A percentile compares a stretch with the other conserved stretches of the same genome.
Evolutionary conservation across 352 stramenopile species (phyloP).

Genomic region (Phytophthora idaei): DNA sequence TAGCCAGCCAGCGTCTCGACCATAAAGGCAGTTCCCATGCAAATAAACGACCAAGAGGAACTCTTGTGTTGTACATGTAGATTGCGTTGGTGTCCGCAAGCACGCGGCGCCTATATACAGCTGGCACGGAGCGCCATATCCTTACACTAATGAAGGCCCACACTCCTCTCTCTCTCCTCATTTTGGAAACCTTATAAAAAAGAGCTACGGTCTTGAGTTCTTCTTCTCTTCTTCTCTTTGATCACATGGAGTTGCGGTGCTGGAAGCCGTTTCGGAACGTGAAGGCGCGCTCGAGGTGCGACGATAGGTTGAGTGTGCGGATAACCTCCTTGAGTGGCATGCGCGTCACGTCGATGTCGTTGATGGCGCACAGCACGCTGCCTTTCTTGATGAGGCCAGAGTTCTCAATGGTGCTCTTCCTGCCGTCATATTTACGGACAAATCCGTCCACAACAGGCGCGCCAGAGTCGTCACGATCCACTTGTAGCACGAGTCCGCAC

Average conservation of each 20-base stretch:
- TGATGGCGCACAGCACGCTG: slow-evolving; percentile 78
- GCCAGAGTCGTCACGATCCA: slow-evolving; percentile 40
- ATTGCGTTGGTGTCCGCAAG: slow-evolving; percentile 27
- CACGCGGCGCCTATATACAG: slow-evolving; percentile 28
- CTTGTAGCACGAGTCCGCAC: slow-evolving; percentile 73
- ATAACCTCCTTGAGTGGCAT: slow-evolving; percentile 76
- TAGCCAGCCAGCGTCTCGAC: slow-evolving; percentile 15
- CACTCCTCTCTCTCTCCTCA: slow-evolving; percentile 14
- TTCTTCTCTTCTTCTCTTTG: not conserved
- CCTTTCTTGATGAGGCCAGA: slow-evolving; percentile 65
- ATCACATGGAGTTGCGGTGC: slow-evolving; percentile 46
- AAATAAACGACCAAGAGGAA: slow-evolving; percentile 32
- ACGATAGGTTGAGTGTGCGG: slow-evolving; percentile 73
- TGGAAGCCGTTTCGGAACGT: slow-evolving; percentile 62
- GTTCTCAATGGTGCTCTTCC: slow-evolving; percentile 81
- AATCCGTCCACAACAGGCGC: slow-evolving; percentile 80
- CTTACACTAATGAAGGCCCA: slow-evolving; percentile 23
- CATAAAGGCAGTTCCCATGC: slow-evolving; percentile 24
- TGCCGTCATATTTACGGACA: slow-evolving; percentile 63
- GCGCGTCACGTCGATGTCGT: slow-evolving; percentile 75
- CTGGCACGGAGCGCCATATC: slow-evolving; percentile 22
- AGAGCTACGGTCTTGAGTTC: slow-evolving; percentile 20
- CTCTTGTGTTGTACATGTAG: slow-evolving; percentile 36
- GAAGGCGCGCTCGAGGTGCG: slow-evolving; percentile 74
- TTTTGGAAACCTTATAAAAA: slow-evolving; percentile 32